Evolutionary conservation across 805 yeast genomes (phyloP).

Genomic region (Metschnikowia aberdeeniae): DNA sequence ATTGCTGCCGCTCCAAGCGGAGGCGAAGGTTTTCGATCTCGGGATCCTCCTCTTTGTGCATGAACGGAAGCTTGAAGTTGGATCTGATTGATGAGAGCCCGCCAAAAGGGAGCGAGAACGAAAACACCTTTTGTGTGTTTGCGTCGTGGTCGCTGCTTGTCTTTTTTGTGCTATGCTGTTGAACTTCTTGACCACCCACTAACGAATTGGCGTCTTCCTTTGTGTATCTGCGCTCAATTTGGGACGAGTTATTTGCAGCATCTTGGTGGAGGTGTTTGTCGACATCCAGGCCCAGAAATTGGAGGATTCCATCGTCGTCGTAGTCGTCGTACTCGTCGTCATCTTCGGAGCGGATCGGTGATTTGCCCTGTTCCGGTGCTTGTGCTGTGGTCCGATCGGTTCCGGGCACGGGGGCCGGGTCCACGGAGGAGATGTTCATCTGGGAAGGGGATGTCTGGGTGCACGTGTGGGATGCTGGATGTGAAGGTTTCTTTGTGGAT

Average conservation of each 20-base stretch:
- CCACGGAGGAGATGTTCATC: slow-evolving; percentile 3
- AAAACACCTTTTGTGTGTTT: slow-evolving; percentile 40
- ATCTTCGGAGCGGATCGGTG: not conserved
- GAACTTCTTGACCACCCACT: slow-evolving; percentile 43
- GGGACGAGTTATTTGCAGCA: not conserved
- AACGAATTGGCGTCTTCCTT: slow-evolving; percentile 41
- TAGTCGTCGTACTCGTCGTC: slow-evolving; percentile 2
- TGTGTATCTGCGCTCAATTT: slow-evolving; percentile 13
- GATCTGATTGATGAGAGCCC: slow-evolving; percentile 30
- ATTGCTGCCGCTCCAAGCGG: slow-evolving; percentile 49
- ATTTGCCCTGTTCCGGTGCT: not conserved
- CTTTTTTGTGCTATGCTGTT: not conserved
- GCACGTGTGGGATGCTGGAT: not conserved
- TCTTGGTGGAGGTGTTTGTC: not conserved
- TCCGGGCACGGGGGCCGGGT: slow-evolving; percentile 1
- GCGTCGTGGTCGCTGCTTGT: not conserved
- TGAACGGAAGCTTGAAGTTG: slow-evolving; percentile 23
- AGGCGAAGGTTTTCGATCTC: slow-evolving; percentile 30
- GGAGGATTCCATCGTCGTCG: not conserved
- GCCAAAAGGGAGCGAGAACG: slow-evolving; percentile 60
- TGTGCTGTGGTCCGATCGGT: not conserved
- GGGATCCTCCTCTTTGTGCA: slow-evolving; percentile 13
- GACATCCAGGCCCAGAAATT: not conserved
- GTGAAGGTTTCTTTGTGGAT: too few relatives aligned
- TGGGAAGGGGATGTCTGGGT: not conserved